Evolutionary conservation across 2,329 filamentous ascomycete species (phyloP), one percentile per base, ranked within the genome.

Genomic region (Sarocladiaceae sp.): DNA sequence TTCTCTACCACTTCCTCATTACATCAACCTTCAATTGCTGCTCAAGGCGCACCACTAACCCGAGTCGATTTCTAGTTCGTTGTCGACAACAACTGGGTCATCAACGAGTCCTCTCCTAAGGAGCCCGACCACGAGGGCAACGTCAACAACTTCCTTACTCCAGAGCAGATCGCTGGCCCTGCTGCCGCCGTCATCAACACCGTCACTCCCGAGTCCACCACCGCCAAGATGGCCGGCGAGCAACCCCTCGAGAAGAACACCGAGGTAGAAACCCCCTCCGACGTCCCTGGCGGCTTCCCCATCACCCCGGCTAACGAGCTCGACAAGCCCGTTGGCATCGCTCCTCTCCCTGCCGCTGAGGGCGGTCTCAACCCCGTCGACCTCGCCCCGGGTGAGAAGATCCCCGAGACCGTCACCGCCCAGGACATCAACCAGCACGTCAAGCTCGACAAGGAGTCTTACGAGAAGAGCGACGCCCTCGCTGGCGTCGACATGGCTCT

Each of bases 21-120:
- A n/a, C n/a, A n/a, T n/a, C n/a, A n/a, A n/a, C n/a, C n/a, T n/a
- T n/a, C n/a, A n/a, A n/a, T n/a, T n/a, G n/a, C n/a, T n/a, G n/a
- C n/a, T n/a, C n/a, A n/a, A n/a, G n/a, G n/a, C n/a, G n/a, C n/a
- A n/a, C 41, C 33, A 19, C 41, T 40, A 23, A 37, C 32, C 12
- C 23, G 35, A 20, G 16, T 37, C 31, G 53, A 33, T 48, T 47
- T 56, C 45, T 63, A 96, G 91, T 98, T 95, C 65, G 86, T 98
- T 56, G 91, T 96, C 53, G 88, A 98, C 76, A 88, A 86, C 54
- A 79, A 78, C 55, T 98, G 93, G 93, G 82, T 81, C 42, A 85
- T 82, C 62, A 90, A 96, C 66, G 80, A 83, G 56, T 80, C 81
- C 47, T 85, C 83, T 33, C 85, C 86, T 48, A 83, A 85, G 67